Base-by-base conservation (phyloP, 257 asterid species). In the Rehmannia glutinosa region DNA sequence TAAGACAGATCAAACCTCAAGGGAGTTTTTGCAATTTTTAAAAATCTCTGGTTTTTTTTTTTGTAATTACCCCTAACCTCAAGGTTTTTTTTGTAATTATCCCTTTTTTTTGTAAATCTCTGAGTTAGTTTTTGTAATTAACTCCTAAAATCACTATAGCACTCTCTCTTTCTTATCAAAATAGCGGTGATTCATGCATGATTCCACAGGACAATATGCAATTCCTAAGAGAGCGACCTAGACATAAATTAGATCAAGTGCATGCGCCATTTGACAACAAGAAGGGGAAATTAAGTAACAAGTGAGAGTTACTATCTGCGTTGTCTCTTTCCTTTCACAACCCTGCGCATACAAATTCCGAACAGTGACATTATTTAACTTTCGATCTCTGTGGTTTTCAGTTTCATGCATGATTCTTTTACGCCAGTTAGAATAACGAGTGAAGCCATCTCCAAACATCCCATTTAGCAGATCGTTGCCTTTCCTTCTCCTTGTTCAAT, bases 151-250 rank as follows among this genome's bases (percentile, higher is more conserved):
- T 39, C 32, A 46, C 0, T 35, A 4, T 12, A 35, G 49, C 42
- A 47, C 33, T 23, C 27, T 19, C 28, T 36, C 32, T 10, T 23
- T 17, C 68, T 24, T 56, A 58, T 61, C 8, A 33, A 13, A 12
- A 64, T 51, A 21, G 15, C 33, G 36, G 20, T 60, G 23, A 32
- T 62, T 32, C 57, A 55, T 60, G 36, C 53, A 60, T 59, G 45
- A 56, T 59, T 58, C 20, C 56, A 77, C 85, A 88, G 88, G 91
- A 80, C 2, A 73, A 59, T 36, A 55, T 24, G 47, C 77, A 63
- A 19, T 59, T 65, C 43, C 58, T 39, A 50, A 78, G 75, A 74
- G 82, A 80, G 54, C 73, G 47, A 46, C 57, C 70, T 11, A 70
- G 57, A 60, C 70, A 63, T 21, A 77, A 73, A 73, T 21, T 55